A percentile compares a stretch with the other conserved stretches of the same genome.
Evolutionary conservation across 2,329 filamentous ascomycete genomes (phyloP).

Genomic region (Colletotrichum abscissum): DNA sequence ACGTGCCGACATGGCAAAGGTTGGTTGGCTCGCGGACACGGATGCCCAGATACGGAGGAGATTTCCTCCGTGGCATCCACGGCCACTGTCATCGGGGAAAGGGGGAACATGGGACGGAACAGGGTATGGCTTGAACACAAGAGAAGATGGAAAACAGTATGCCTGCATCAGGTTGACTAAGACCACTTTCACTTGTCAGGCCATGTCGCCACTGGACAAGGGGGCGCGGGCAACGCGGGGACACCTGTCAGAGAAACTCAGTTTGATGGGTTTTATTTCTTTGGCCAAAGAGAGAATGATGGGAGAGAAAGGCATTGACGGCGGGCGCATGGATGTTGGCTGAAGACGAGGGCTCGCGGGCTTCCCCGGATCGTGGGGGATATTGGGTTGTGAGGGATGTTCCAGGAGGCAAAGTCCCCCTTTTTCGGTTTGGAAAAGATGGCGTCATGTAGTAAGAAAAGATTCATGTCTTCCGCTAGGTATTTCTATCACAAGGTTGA

Average conservation of each 20-base stretch:
- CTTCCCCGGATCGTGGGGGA: conserved; percentile 14
- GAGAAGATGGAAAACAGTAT: neutral
- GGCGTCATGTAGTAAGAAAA: neutral
- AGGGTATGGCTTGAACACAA: neutral
- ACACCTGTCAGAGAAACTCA: neutral
- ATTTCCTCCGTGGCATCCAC: no score
- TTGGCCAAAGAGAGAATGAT: neutral
- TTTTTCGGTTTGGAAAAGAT: neutral
- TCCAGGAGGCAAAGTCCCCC: neutral
- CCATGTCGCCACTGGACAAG: no score
- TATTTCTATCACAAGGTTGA: neutral
- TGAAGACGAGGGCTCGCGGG: neutral
- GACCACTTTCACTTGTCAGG: neutral
- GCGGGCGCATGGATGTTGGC: conserved; percentile 30
- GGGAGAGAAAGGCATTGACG: conserved; percentile 11
- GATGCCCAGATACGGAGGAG: no score
- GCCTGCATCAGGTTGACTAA: conserved; percentile 11
- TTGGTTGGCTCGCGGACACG: no score
- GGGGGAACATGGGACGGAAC: neutral
- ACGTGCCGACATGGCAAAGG: no score
- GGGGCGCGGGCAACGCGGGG: neutral
- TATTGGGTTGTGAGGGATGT: neutral
- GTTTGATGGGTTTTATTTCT: neutral
- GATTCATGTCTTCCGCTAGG: neutral
- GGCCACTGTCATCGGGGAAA: neutral